A percentile compares a stretch with the other conserved stretches of the same genome.
Conservation (phyloP, 169 alveolate genomes). For the Plasmodium ovale region DNA sequence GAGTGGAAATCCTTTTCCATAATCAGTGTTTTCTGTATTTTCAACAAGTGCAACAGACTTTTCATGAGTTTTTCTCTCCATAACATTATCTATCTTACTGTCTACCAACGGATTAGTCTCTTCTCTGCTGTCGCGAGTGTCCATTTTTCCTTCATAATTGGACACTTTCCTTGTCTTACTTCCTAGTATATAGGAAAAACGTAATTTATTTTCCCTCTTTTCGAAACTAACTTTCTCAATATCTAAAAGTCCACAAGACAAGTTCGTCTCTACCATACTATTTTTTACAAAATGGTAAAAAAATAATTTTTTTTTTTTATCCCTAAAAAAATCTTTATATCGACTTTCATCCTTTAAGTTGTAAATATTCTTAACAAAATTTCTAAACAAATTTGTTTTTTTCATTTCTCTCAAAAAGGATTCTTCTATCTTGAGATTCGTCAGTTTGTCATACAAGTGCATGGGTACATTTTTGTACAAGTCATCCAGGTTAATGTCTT, state of each 20-base stretch:
- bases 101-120: neutral
- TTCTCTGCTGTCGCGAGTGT: too few relatives aligned
- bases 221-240: conserved; percentile 32
- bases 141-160: too few relatives aligned
- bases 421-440: conserved; percentile 22
- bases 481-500: conserved; percentile 14
- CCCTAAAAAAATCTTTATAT: conserved; percentile 19
- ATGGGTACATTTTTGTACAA: conserved; percentile 40
- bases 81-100: neutral
- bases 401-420: conserved; percentile 4
- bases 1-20: neutral
- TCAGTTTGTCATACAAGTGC: conserved; percentile 2
- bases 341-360: conserved; percentile 36
- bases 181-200: conserved; percentile 14
- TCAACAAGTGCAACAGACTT: neutral
- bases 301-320: conserved; percentile 40
- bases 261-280: conserved; percentile 32
- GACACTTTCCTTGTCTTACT: neutral
- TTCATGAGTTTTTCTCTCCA: neutral
- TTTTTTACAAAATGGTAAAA: conserved; percentile 53
- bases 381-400: conserved; percentile 16
- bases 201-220: neutral
- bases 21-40: neutral
- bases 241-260: conserved; percentile 34
- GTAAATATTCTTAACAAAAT: conserved; percentile 36